phyloP scores from a whole-genome alignment of 257 asterid genomes.

The Solanum ossicruentum region DNA sequence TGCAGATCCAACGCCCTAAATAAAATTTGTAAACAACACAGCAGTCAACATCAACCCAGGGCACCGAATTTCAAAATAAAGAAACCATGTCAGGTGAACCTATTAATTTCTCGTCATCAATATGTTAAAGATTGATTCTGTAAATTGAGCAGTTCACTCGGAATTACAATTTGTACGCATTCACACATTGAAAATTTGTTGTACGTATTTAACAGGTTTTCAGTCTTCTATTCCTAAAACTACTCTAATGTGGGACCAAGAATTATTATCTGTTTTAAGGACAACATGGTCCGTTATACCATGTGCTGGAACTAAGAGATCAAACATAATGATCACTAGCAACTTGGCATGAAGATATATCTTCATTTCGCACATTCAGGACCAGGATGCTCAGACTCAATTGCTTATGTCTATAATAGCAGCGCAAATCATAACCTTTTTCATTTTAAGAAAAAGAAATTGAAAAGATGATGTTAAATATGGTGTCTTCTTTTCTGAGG shows the following conservation, averaged over 20 bases:
- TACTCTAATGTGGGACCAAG: not conserved
- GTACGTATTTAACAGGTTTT: not conserved
- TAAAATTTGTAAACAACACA: slow-evolving; percentile 4
- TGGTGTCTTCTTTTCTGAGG: not conserved
- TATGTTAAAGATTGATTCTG: not conserved
- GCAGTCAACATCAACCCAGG: not conserved
- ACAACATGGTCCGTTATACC: not conserved
- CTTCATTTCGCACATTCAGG: not conserved
- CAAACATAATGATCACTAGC: not conserved
- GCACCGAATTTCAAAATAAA: not conserved
- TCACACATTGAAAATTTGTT: not conserved
- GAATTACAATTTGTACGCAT: not conserved
- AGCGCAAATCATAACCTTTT: not conserved
- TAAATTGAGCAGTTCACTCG: not conserved
- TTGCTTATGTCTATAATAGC: not conserved
- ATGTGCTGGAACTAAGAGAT: not conserved
- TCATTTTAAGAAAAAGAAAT: not conserved
- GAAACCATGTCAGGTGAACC: not conserved
- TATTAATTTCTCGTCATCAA: not conserved
- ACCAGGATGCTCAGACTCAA: not conserved
- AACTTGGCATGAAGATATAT: not conserved
- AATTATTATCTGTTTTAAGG: not conserved
- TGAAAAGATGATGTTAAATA: not conserved
- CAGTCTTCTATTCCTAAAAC: not conserved
- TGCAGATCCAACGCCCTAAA: slow-evolving; percentile 34